phyloP scores from a whole-genome alignment of 106 monocot species.

The Dendrobium catenatum region DNA sequence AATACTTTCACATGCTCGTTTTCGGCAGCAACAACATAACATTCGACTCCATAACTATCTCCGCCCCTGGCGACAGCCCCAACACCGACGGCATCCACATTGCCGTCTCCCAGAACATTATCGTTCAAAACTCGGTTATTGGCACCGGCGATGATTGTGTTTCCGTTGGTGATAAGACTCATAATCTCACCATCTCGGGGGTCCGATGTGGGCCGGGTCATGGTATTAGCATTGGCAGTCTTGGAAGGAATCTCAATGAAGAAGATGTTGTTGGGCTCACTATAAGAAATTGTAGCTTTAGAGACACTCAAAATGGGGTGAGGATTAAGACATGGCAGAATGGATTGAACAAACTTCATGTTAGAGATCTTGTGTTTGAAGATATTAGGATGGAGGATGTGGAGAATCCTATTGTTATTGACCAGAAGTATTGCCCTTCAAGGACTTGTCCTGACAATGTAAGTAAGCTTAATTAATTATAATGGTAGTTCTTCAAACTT shows the following conservation, averaged over 20 bases:
- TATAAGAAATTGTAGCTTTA: slow-evolving; percentile 23
- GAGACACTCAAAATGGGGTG: slow-evolving; percentile 16
- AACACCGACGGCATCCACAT: slow-evolving; percentile 59
- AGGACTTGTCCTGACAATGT: slow-evolving; percentile 11
- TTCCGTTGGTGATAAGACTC: slow-evolving; percentile 22
- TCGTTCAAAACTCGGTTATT: slow-evolving; percentile 20
- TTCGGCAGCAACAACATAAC: slow-evolving; percentile 13
- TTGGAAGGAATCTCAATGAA: slow-evolving; percentile 12
- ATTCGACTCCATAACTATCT: slow-evolving; percentile 2
- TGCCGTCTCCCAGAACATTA: slow-evolving; percentile 18
- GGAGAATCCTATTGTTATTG: slow-evolving; percentile 29
- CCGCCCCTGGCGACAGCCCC: slow-evolving; percentile 29
- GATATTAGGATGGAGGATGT: slow-evolving; percentile 22
- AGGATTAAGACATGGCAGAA: slow-evolving; percentile 35
- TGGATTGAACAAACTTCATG: not conserved
- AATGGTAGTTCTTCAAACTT: no score
- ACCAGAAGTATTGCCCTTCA: slow-evolving; percentile 27
- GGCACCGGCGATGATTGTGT: slow-evolving; percentile 51
- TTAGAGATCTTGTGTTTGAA: slow-evolving; percentile 12
- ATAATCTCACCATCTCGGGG: not conserved
- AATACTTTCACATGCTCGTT: slow-evolving; percentile 37
- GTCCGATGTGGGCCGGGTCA: slow-evolving; percentile 44
- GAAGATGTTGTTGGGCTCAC: slow-evolving; percentile 11
- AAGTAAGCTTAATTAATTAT: not conserved
- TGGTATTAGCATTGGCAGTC: slow-evolving; percentile 38